Evolutionary conservation across 2,329 filamentous ascomycete genomes (phyloP), one percentile per base, ranked within the genome.

Genomic region (Cladosporium sp.): DNA sequence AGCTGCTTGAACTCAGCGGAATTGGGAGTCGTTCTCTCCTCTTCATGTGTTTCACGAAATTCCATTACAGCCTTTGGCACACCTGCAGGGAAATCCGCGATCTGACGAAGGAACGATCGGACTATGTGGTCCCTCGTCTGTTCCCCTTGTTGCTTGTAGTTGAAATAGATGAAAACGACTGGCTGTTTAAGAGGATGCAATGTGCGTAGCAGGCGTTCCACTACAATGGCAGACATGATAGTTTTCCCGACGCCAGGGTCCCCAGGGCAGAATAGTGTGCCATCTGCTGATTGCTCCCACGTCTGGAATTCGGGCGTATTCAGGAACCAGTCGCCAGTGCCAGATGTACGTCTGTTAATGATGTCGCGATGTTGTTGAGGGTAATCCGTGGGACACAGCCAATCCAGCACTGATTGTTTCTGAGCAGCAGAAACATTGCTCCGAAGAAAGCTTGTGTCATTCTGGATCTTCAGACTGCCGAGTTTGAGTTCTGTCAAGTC

Each of bases 321-420:
- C 13, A 50, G 40, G 19, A 50, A 50, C 46, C 46, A 50, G 2
- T 50, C 13, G 1, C 46, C 46, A 2, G 46, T 43, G 11, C 32
- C 46, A 8, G 14, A 0, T 0, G 43, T 38, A 3, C 28, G 46
- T 43, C 40, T 22, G 4, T 4, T 3, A 13, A 50, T 35, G 8
- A 16, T 6, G 40, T 50, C 46, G 10, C 40, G 6, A 16, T 50
- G 46, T 7, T 50, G 38, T 16, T 35, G 28, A 4, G 43, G 11
- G 16, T 50, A 43, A 11, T 50, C 46, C 3, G 22, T 31, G 2
- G 11, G 3, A 31, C 46, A 50, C 3, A 50, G 34, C 16, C 5
- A 18, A 5, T 43, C 13, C 16, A 50, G 18, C 3, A 50, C 11
- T 18, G 43, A 38, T n/a, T n/a, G 28, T 18, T 50, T 50, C 3